Evolutionary conservation across 495 filamentous ascomycete species (phyloP), one percentile per base, ranked within the genome.

Genomic region (Hypoxylon subgilvum): DNA sequence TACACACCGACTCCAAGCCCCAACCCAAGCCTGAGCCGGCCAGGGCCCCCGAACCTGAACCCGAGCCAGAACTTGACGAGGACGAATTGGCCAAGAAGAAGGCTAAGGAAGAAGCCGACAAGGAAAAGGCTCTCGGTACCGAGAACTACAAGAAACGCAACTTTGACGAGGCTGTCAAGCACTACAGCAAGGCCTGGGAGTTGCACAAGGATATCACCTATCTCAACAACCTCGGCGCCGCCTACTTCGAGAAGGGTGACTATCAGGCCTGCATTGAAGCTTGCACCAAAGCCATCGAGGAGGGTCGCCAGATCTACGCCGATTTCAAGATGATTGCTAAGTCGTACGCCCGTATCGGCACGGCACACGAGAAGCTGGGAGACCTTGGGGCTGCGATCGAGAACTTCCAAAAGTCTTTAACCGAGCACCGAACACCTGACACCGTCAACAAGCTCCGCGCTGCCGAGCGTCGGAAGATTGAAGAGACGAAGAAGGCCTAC

Each of bases 311-410:
- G 46, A 81, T 91, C 43, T 86, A 91, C 27, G 90, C 93, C 48
- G 95, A 97, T 75, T 99, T 97, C 79, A 97, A 97, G 82, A 79
- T 89, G 57, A 90, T 97, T 66, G 94, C 94, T 67, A 98, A 97
- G 86, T 91, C 94, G 10, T 97, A 91, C 63, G 90, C 90, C 6
- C 88, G 94, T 46, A 93, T 97, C 64, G 94, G 94, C 48, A 82
- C 86, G 12, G 83, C 93, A 0, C 91, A 96, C 70, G 93, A 97
- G 79, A 97, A 94, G 78, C 67, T 85, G 56, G 88, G 86, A 52
- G 87, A 99, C 64, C 81, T 94, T 32, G 67, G 78, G 32, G 84
- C 88, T 57, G 93, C 95, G 23, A 90, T 99, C 57, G 85, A 91
- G 54, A 90, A 86, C 75, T 97, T 95, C 78, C 85, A 96, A 74